Evolutionary conservation across 2,329 filamentous ascomycete species (phyloP), one percentile per base, ranked within the genome.

Genomic region (Microdochium paspali): DNA sequence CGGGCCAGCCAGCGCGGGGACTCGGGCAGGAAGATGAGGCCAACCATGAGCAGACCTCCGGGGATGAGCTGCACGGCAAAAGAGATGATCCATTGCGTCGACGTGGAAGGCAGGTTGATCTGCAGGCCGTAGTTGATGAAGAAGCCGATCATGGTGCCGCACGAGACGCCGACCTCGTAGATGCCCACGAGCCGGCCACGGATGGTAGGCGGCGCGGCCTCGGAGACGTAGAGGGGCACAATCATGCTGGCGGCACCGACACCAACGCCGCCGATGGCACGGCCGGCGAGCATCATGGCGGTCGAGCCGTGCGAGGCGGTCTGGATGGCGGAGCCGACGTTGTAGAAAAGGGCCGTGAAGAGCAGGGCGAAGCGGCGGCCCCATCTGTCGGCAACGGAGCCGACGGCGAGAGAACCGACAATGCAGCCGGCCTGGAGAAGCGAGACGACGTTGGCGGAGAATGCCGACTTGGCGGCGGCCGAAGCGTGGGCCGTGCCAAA

Each of bases 131-230:
- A 58, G 46, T 58, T 59, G 30, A 59, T 54, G 56, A 54, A 59
- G 49, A 59, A 60, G 25, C 67, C 67, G 28, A 65, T 62, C 43
- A 63, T 24, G 63, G 69, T 50, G 70, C 72, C 65, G 65, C 59
- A 61, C 56, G 66, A 66, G 1, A 62, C 68, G n/a, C 64, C 60
- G 6, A 70, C 67, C 50, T 71, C 67, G 51, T 69, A 71, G 30
- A 71, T 66, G 24, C 69, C 68, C 18, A 70, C 61, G 5, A 72
- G 58, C 4, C 67, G 61, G n/a, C 69, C 69, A 48, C 69, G 62
- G 49, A 71, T 69, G 10, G 66, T 66, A 5, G 66, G 65, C 7
- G 69, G 68, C 4, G 65, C 52, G 1, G 53, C 52, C 50, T 61
- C 58, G 15, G 58, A 50, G 18, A 58, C 53, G 46, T 61, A 61